A percentile compares a stretch with the other conserved stretches of the same genome.
phyloP scores from a whole-genome alignment of 2,329 filamentous ascomycete species.

The Lasiodiplodia theobromae region DNA sequence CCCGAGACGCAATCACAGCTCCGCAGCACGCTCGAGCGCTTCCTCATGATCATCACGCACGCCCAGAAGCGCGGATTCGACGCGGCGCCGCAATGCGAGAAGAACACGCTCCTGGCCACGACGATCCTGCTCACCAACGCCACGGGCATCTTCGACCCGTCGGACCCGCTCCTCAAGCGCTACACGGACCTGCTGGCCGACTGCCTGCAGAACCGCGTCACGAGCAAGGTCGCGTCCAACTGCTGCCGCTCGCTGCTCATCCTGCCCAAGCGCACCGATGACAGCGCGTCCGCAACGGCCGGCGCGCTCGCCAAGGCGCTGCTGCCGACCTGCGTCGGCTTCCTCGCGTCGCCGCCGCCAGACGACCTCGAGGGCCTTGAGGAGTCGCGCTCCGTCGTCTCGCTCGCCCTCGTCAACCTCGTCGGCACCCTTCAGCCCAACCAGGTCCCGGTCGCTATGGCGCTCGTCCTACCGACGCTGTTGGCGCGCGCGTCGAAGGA shows the following conservation, averaged over 20 bases:
- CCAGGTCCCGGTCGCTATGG: constrained; percentile 67
- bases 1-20: constrained; percentile 71
- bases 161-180: constrained; percentile 75
- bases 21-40: constrained; percentile 80
- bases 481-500: constrained; percentile 75
- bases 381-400: constrained; percentile 72
- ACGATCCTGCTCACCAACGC: constrained; percentile 89
- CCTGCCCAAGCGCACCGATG: constrained; percentile 57
- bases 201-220: constrained; percentile 81
- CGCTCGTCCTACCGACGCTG: constrained; percentile 78
- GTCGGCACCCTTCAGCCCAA: constrained; percentile 55
- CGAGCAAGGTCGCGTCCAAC: constrained; percentile 86
- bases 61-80: constrained; percentile 79
- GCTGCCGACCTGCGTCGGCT: constrained; percentile 76
- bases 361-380: constrained; percentile 78
- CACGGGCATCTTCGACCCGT: constrained; percentile 73
- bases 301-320: constrained; percentile 75
- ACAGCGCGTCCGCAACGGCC: constrained; percentile 33
- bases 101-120: constrained; percentile 86
- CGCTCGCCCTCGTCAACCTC: constrained; percentile 78
- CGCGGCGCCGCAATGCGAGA: constrained; percentile 84
- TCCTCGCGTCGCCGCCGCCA: constrained; percentile 65
- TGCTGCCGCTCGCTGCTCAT: constrained; percentile 87
- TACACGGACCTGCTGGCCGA: constrained; percentile 85
- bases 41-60: constrained; percentile 79